phyloP scores from a whole-genome alignment of 2,329 filamentous ascomycete species.

The Huntiella omanensis region DNA sequence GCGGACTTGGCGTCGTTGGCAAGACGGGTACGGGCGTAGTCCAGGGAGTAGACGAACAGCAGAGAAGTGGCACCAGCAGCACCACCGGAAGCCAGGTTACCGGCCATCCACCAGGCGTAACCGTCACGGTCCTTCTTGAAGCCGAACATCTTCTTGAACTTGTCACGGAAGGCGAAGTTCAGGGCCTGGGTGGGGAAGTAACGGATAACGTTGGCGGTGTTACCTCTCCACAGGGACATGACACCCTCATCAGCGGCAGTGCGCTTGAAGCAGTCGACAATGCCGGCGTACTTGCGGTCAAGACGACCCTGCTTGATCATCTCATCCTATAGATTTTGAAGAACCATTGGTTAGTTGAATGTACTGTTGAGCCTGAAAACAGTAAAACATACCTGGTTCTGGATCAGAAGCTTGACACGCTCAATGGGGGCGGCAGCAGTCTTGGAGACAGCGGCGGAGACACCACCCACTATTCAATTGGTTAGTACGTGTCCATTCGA shows the following conservation, averaged over 20 bases:
- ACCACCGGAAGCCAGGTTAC: conserved; percentile 99
- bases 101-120: conserved; percentile 96
- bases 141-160: conserved; percentile 99
- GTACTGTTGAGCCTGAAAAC: background rate
- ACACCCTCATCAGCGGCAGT: conserved; percentile 83
- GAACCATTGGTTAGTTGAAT: conserved; percentile 2
- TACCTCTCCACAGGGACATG: conserved; percentile 94
- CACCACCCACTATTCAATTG: conserved; percentile 73
- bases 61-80: conserved; percentile 99
- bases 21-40: conserved; percentile 99
- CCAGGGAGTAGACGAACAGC: conserved; percentile 99
- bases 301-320: conserved; percentile 99
- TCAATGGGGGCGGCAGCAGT: conserved; percentile 98
- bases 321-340: conserved; percentile 56
- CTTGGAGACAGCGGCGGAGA: conserved; percentile 99
- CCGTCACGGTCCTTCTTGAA: conserved; percentile 99
- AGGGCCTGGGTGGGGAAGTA: conserved; percentile 99
- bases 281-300: conserved; percentile 89
- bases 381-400: conserved; percentile 77
- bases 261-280: conserved; percentile 85
- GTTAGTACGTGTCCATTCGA: conserved; percentile 13
- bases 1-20: conserved; percentile 99
- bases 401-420: conserved; percentile 99
- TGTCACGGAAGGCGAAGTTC: conserved; percentile 99
- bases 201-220: conserved; percentile 99